These are phyloP conservation scores for Xylaria sp. DNA, from an alignment of 2,329 filamentous ascomycete genomes.

Conservation along the genomic window DNA sequence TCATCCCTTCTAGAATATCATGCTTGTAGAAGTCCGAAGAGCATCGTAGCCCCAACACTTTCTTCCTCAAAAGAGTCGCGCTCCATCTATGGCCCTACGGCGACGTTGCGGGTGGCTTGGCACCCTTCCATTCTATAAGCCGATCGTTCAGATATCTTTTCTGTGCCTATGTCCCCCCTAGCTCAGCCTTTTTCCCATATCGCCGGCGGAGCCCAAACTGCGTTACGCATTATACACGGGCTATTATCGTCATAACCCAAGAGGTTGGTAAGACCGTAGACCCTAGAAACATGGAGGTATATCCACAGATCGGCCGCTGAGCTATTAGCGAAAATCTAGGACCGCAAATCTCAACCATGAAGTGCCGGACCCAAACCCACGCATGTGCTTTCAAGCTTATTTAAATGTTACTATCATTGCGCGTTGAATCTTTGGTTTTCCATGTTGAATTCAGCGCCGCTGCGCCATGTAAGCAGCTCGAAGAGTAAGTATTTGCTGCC, in stretches of 20 bases:
- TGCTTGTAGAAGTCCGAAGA: neutral
- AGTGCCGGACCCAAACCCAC: neutral
- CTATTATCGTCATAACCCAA: slow-evolving; percentile 4
- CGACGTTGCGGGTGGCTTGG: neutral
- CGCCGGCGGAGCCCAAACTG: neutral
- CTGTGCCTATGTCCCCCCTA: slow-evolving; percentile 13
- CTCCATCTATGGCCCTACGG: neutral
- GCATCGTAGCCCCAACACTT: neutral
- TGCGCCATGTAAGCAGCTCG: slow-evolving; percentile 67
- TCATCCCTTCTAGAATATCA: neutral
- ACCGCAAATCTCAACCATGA: neutral
- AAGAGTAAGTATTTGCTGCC: slow-evolving; percentile 82
- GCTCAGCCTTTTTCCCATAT: slow-evolving; percentile 14
- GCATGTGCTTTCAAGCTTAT: neutral
- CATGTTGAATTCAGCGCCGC: slow-evolving; percentile 27
- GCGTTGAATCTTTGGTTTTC: neutral
- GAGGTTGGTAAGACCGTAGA: neutral
- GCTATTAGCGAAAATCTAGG: neutral
- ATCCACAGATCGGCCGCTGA: neutral
- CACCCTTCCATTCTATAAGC: neutral
- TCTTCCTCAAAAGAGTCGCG: neutral
- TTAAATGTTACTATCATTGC: neutral
- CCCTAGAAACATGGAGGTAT: neutral
- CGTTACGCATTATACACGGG: slow-evolving; percentile 8
- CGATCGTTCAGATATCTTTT: slow-evolving; percentile 6